Conservation (phyloP, 192 early-diverging fungal genomes). For the Podila clonocystis region DNA sequence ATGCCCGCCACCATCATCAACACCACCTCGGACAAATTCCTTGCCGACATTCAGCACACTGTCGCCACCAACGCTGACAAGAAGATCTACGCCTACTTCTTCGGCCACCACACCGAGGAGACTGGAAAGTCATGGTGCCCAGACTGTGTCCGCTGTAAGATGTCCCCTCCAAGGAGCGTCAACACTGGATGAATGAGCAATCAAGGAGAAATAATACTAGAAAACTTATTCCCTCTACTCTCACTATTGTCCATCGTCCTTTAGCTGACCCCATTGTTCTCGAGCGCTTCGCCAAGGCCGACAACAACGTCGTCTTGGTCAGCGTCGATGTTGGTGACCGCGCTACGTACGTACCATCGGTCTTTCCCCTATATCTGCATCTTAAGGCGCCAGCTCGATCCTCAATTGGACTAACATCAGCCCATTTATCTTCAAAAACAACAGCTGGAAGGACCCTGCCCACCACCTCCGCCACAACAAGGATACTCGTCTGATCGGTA, state of each 20-base stretch:
- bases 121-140: constrained; percentile 61
- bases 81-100: constrained; percentile 42
- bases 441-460: constrained; percentile 46
- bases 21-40: constrained; percentile 18
- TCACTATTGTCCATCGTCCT: background rate
- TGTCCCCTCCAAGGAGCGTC: background rate
- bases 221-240: background rate
- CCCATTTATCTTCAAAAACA: too few species aligned
- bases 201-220: background rate
- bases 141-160: constrained; percentile 46
- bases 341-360: constrained; percentile 30
- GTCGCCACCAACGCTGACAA: constrained; percentile 35
- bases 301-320: constrained; percentile 27
- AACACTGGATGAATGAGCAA: background rate
- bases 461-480: constrained; percentile 39
- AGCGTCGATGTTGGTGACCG: constrained; percentile 40
- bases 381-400: background rate
- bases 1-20: constrained; percentile 44
- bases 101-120: constrained; percentile 25
- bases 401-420: too few species aligned
- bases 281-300: constrained; percentile 29
- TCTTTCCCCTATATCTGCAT: background rate
- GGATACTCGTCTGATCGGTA: background rate
- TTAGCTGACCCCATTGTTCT: constrained; percentile 31
- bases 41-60: constrained; percentile 16